phyloP scores from a whole-genome alignment of 257 asterid genomes.

The Scutellaria minor region DNA sequence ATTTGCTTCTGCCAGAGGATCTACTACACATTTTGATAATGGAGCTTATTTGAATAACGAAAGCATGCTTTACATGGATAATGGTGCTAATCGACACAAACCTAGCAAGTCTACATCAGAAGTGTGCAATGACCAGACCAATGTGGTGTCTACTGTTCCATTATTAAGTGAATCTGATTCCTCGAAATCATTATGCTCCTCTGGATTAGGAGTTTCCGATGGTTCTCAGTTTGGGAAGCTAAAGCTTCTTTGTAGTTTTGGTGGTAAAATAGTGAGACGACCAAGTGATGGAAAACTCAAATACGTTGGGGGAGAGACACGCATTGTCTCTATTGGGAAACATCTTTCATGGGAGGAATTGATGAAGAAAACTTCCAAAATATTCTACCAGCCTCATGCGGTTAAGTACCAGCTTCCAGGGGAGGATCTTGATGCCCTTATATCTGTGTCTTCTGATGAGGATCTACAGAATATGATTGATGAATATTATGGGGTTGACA shows the following conservation, averaged over 20 bases:
- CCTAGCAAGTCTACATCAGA: slow-evolving; percentile 39
- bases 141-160: slow-evolving; percentile 36
- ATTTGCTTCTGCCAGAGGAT: slow-evolving; percentile 59
- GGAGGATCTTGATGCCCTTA: slow-evolving; percentile 81
- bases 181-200: slow-evolving; percentile 43
- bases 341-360: slow-evolving; percentile 57
- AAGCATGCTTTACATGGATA: slow-evolving; percentile 34
- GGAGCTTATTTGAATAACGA: slow-evolving; percentile 43
- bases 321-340: slow-evolving; percentile 56
- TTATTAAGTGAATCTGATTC: slow-evolving; percentile 49
- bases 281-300: slow-evolving; percentile 78
- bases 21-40: slow-evolving; percentile 45
- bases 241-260: slow-evolving; percentile 68
- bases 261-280: slow-evolving; percentile 64
- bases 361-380: slow-evolving; percentile 54
- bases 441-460: slow-evolving; percentile 74
- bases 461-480: slow-evolving; percentile 78
- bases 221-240: slow-evolving; percentile 56
- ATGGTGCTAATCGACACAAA: slow-evolving; percentile 41
- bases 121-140: slow-evolving; percentile 38
- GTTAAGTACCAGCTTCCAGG: slow-evolving; percentile 80
- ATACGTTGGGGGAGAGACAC: slow-evolving; percentile 72
- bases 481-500: slow-evolving; percentile 64
- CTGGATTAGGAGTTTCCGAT: slow-evolving; percentile 50
- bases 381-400: slow-evolving; percentile 60